Percentiles rank a stretch among this genome's conserved stretches.
Conservation (phyloP, 2,329 filamentous ascomycete genomes). For the Cytospora leucostoma region DNA sequence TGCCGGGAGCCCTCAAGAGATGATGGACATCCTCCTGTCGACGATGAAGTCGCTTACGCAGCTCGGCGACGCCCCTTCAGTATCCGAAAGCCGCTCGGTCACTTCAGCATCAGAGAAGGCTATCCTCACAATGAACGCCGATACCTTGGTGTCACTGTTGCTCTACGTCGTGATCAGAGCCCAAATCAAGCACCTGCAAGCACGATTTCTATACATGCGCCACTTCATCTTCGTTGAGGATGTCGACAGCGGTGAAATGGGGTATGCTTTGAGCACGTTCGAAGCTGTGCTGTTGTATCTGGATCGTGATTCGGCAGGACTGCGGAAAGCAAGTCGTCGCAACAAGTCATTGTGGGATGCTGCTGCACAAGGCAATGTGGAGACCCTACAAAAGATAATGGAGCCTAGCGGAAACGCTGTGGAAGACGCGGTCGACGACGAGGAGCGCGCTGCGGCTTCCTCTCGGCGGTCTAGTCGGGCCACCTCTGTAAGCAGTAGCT, state of each 20-base stretch:
- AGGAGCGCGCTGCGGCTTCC: constrained; percentile 36
- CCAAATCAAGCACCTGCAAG: constrained; percentile 83
- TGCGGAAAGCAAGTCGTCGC: constrained; percentile 80
- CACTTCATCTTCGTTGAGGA: constrained; percentile 98
- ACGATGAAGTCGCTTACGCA: constrained; percentile 84
- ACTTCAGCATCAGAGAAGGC: constrained; percentile 52
- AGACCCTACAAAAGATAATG: constrained; percentile 75
- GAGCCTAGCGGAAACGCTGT: constrained; percentile 64
- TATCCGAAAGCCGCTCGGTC: constrained; percentile 39
- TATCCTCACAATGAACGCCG: constrained; percentile 71
- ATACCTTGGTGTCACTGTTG: constrained; percentile 88
- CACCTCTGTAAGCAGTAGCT: constrained; percentile 45
- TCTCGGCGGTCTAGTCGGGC: constrained; percentile 46
- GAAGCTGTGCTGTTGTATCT: constrained; percentile 93
- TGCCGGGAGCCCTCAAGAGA: constrained; percentile 81
- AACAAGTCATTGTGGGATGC: constrained; percentile 91
- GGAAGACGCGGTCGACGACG: constrained; percentile 48
- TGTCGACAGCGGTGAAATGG: constrained; percentile 93
- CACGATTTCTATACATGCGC: constrained; percentile 89
- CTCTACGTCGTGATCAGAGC: constrained; percentile 91
- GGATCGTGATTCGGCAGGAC: constrained; percentile 74
- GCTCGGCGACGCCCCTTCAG: constrained; percentile 51
- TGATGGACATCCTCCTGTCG: constrained; percentile 77
- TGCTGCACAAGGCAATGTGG: constrained; percentile 72
- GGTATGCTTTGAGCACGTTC: constrained; percentile 93